Conservation (phyloP, 2,329 filamentous ascomycete genomes). For the Xylaria arbuscula region DNA sequence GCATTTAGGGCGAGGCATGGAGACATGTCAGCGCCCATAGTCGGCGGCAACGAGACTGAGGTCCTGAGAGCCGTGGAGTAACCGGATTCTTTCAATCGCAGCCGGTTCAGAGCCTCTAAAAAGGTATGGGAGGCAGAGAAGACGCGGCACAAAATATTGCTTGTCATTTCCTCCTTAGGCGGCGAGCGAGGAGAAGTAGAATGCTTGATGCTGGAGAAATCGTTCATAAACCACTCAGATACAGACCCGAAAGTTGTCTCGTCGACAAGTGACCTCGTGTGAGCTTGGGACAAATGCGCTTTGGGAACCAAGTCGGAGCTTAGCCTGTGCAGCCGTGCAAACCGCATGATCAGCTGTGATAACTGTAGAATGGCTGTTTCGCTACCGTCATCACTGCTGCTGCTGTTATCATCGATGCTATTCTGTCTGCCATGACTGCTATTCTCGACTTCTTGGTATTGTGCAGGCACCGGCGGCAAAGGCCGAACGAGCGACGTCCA, state of each 20-base stretch:
- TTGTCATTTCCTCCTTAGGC: slow-evolving; percentile 4
- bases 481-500: neutral
- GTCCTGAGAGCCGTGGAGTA: neutral
- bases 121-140: slow-evolving; percentile 4
- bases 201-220: neutral
- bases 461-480: neutral
- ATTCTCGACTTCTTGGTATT: neutral
- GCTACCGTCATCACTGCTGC: neutral
- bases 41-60: neutral
- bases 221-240: neutral
- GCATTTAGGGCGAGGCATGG: neutral
- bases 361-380: neutral
- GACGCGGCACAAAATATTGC: slow-evolving; percentile 1
- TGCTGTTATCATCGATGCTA: neutral
- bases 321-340: neutral
- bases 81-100: neutral
- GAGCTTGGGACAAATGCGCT: neutral
- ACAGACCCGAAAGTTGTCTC: neutral
- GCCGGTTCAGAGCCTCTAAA: neutral
- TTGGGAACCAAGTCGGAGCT: neutral
- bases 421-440: neutral
- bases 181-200: neutral
- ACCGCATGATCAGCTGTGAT: slow-evolving; percentile 3
- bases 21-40: neutral
- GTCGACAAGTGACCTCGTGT: neutral